Conservation (phyloP, 805 yeast species). For the Starmerella floricola region DNA sequence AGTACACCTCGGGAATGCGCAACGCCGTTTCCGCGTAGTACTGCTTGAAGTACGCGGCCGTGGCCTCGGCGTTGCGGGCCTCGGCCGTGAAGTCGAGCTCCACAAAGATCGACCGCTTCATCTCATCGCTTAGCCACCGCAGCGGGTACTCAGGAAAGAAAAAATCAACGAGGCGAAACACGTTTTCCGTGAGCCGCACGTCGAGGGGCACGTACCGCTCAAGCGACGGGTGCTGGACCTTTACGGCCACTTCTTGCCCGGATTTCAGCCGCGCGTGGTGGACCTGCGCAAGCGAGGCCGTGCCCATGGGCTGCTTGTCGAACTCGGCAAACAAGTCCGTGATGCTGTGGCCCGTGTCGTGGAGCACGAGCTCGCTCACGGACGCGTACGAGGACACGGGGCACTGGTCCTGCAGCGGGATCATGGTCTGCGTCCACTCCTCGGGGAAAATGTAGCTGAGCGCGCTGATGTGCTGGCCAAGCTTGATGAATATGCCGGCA, state of each 20-base stretch:
- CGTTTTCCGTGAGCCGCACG: conserved; percentile 60
- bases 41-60: conserved; percentile 52
- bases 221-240: conserved; percentile 84
- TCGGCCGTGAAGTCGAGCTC: conserved; percentile 83
- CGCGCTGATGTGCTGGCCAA: conserved; percentile 91
- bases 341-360: conserved; percentile 51
- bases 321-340: conserved; percentile 57
- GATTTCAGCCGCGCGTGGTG: conserved; percentile 55
- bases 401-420: conserved; percentile 81
- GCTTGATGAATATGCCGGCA: conserved; percentile 86
- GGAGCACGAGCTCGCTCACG: conserved; percentile 49
- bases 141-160: conserved; percentile 90
- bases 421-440: conserved; percentile 94
- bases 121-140: conserved; percentile 90
- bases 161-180: conserved; percentile 58
- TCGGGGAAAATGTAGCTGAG: conserved; percentile 79
- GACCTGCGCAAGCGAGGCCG: conserved; percentile 93
- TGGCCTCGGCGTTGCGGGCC: conserved; percentile 65
- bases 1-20: conserved; percentile 58
- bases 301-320: conserved; percentile 71
- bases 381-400: conserved; percentile 67
- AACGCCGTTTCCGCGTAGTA: conserved; percentile 56
- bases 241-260: conserved; percentile 77
- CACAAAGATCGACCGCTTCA: conserved; percentile 73
- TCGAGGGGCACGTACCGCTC: conserved; percentile 85